Conservation (phyloP, 2,329 filamentous ascomycete genomes). For the Claviceps capensis region DNA sequence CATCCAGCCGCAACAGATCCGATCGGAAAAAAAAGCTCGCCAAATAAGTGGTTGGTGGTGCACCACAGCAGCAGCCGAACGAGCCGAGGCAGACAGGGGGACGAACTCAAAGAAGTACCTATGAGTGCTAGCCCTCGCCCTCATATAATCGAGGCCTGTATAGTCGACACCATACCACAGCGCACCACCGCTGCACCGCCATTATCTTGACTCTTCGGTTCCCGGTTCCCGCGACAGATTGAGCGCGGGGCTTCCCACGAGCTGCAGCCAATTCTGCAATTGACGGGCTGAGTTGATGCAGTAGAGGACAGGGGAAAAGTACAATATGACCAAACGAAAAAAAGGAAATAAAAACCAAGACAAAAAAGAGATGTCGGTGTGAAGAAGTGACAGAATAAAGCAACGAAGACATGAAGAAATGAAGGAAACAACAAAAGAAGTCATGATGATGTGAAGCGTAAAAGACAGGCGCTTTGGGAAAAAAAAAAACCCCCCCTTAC, state of each 20-base stretch:
- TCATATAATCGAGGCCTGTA: not conserved
- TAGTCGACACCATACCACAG: not conserved
- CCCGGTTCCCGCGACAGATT: not conserved
- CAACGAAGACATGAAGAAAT: no score
- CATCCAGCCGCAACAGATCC: not conserved
- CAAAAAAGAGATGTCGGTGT: not conserved
- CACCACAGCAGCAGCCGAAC: slow-evolving; percentile 1
- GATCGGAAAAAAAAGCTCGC: slow-evolving; percentile 1
- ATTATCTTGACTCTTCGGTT: not conserved
- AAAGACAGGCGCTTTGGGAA: no score
- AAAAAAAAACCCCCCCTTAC: not conserved
- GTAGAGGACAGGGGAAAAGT: not conserved
- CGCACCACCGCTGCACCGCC: not conserved
- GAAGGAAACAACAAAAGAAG: no score
- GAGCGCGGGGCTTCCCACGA: not conserved
- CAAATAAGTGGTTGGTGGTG: slow-evolving; percentile 2
- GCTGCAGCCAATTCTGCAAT: not conserved
- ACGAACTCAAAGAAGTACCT: no score
- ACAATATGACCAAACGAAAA: not conserved
- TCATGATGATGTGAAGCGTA: no score
- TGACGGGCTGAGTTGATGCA: not conserved
- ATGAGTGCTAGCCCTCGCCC: not conserved
- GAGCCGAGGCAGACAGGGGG: not conserved
- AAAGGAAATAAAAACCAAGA: not conserved
- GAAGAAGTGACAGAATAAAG: not conserved